These are phyloP conservation scores for Pyricularia sp. DNA, from an alignment of 2,329 filamentous ascomycete species.

Conservation along the genomic window DNA sequence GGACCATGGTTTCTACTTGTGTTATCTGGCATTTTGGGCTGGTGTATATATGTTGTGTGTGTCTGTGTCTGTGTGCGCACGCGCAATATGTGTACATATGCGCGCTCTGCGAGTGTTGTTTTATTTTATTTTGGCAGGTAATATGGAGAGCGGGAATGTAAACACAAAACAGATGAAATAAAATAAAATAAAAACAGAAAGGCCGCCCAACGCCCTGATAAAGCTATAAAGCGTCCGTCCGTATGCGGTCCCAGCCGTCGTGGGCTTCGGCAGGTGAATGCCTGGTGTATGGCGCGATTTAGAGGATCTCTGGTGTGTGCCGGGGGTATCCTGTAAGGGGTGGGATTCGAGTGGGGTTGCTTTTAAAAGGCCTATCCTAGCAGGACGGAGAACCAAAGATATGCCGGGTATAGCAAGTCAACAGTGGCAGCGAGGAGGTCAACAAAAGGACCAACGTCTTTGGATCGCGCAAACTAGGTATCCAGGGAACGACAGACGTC, in stretches of 20 bases:
- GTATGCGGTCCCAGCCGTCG: background rate
- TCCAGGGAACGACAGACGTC: background rate
- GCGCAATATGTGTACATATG: background rate
- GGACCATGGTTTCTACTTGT: constrained; percentile 10
- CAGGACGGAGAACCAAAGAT: background rate
- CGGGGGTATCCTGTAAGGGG: background rate
- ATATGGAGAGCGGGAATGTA: background rate
- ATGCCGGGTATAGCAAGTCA: background rate
- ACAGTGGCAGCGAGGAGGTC: background rate
- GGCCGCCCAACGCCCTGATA: background rate
- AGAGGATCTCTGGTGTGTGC: background rate
- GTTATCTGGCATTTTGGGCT: background rate
- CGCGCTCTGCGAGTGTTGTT: background rate
- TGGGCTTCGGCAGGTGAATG: background rate
- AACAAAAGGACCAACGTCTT: background rate
- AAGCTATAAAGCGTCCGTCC: background rate
- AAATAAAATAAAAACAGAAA: background rate
- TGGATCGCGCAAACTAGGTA: background rate
- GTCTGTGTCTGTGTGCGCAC: background rate
- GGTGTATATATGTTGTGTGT: background rate
- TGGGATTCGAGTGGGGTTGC: background rate
- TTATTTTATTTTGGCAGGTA: background rate
- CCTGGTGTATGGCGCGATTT: background rate
- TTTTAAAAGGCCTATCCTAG: background rate
- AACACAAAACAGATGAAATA: background rate